Evolutionary conservation across 345 rosid species (phyloP), one percentile per base, ranked within the genome.

Genomic region (Atalantia buxifolia): DNA sequence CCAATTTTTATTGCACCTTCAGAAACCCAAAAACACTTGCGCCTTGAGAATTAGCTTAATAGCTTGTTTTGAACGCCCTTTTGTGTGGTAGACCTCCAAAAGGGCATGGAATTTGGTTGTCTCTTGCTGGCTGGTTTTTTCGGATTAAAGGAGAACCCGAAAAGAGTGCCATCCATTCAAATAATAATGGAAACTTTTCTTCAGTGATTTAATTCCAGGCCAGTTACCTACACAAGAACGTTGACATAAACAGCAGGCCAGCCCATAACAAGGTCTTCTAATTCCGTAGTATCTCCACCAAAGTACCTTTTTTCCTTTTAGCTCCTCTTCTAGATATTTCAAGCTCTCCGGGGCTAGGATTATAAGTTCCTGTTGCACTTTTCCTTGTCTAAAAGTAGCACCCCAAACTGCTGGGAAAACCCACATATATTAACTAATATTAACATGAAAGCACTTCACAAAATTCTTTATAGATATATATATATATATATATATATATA

Each of bases 281-380:
- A 21, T 25, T 88, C 90, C 4, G 82, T 74, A 72, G 6, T 50
- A 6, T 85, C 88, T 22, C 86, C 88, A 3, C 87, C 83, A 9
- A 82, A 85, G 76, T 76, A 85, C 69, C 69, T 81, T 84, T 78
- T 87, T 87, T 36, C 83, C 85, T 30, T 61, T 70, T 9, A 87
- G 71, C 74, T 85, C 77, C 72, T 82, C 85, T 75, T 85, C 87
- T 7, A 84, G 67, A 35, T 76, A 57, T 53, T 74, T 78, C 33
- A 82, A 75, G 64, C 80, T 73, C 65, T 76, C 82, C n/a, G 9
- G 7, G 10, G 71, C 28, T 21, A 45, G 13, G 28, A 5, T 5
- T 75, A 13, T 55, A 24, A 28, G 83, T 71, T 82, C 77, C 61
- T 80, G 84, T 33, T 65, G 75, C 79, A 36, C 86, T 66, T 80